These are phyloP conservation scores for Populus davidiana DNA, from an alignment of 345 rosid genomes.

Conservation along the genomic window DNA sequence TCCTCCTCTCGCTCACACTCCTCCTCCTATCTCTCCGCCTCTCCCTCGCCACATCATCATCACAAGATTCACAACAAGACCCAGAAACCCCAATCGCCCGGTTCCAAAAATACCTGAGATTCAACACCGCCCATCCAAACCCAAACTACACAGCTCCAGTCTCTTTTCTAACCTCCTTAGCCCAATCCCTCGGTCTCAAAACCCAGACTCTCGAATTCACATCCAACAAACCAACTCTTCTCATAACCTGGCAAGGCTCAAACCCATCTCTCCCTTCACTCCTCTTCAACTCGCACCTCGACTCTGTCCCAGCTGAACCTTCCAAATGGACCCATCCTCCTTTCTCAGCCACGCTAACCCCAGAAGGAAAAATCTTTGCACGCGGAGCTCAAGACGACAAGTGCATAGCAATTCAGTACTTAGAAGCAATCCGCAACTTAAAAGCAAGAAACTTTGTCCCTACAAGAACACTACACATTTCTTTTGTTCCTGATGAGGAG, in stretches of 20 bases:
- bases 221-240: constrained; percentile 52
- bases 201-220: constrained; percentile 44
- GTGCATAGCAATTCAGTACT: constrained; percentile 74
- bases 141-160: constrained; percentile 67
- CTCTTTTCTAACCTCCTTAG: constrained; percentile 53
- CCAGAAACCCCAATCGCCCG: constrained; percentile 44
- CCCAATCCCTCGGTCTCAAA: constrained; percentile 50
- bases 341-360: constrained; percentile 61
- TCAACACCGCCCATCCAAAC: constrained; percentile 80
- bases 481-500: constrained; percentile 81
- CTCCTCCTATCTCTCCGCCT: constrained; percentile 13
- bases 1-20: constrained; percentile 7
- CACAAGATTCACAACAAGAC: not conserved
- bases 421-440: constrained; percentile 69
- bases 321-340: constrained; percentile 80
- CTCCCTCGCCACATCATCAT: not conserved
- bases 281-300: constrained; percentile 88
- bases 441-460: constrained; percentile 45
- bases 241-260: constrained; percentile 73
- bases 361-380: constrained; percentile 62
- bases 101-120: constrained; percentile 59
- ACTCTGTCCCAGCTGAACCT: constrained; percentile 84
- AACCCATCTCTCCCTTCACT: constrained; percentile 65
- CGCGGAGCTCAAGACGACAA: constrained; percentile 94
- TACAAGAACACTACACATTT: constrained; percentile 57